Base-by-base conservation (phyloP, 73 alveolate genomes). In the Tetrahymena malaccensis region DNA sequence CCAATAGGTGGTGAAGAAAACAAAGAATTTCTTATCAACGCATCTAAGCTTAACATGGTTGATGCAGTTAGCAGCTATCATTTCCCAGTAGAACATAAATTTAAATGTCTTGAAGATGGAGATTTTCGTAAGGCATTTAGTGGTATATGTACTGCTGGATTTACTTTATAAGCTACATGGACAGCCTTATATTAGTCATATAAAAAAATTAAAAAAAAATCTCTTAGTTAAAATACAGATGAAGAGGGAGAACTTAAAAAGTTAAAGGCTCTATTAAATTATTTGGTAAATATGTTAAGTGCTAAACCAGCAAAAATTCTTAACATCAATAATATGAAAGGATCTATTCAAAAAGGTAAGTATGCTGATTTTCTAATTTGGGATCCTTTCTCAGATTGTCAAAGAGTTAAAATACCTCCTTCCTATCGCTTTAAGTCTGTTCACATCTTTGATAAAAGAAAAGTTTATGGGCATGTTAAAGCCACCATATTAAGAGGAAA, bases 51-150 rank as follows among this genome's bases (percentile, higher is more conserved):
- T 94, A 94, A 94, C 21, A 94, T 50, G 35, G 93, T 94, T 34
- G 96, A 94, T 12, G 9, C 57, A 17, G 70, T 94, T 27, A 70
- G 94, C 16, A 70, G 94, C 38, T 94, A 94, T 6, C 96, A 94
- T 94, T 93, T 94, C 25, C 55, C 38, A 17, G 93, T 94, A 17
- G 94, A 43, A 3, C 9, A 93, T 13, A 55, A 50, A 43, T n/a
- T 34, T 44, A 94, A 94, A 56, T 37, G 55, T 55, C 34, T 89
- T 10, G 94, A 89, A 33, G 93, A 44, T 22, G 96, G 96, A 27
- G 93, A 94, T 94, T 94, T 94, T 70, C 96, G 93, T 21, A 44
- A 94, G 55, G 96, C 96, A 31, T 94, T 94, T 38, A 94, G 93
- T 55, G 96, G 96, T 0, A 94, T 94, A 22, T 94, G 94, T 17